Percentiles rank a stretch among this genome's conserved stretches.
These are phyloP conservation scores for Aspergillus ruber DNA, from an alignment of 2,329 filamentous ascomycete species.

Conservation along the genomic window DNA sequence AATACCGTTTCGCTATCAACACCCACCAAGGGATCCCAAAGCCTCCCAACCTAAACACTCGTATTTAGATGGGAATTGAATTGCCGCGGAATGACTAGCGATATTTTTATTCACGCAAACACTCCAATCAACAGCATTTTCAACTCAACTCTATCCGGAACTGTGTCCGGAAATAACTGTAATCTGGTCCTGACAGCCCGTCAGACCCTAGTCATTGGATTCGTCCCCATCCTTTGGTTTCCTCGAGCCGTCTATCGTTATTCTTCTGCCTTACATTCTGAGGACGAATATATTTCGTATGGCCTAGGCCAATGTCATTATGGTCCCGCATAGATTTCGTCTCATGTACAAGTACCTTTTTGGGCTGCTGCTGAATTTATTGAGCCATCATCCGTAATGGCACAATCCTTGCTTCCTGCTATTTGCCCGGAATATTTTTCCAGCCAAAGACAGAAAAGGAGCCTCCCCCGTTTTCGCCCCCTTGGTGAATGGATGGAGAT, in stretches of 20 bases:
- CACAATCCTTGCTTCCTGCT: slow-evolving; percentile 28
- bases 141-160: too few relatives aligned
- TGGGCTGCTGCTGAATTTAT: background rate
- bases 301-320: background rate
- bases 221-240: background rate
- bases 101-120: too few relatives aligned
- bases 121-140: too few relatives aligned
- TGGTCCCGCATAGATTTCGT: background rate
- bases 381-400: background rate
- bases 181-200: background rate
- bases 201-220: background rate
- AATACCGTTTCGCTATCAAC: too few relatives aligned
- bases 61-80: too few relatives aligned
- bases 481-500: background rate
- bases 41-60: too few relatives aligned
- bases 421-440: slow-evolving; percentile 1
- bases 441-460: background rate
- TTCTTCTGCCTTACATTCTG: background rate
- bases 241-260: background rate
- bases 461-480: background rate
- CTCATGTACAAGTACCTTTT: too few relatives aligned
- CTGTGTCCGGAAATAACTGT: too few relatives aligned
- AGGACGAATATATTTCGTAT: background rate
- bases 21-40: too few relatives aligned
- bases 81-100: too few relatives aligned